These are phyloP conservation scores for Zhuliangozyma parablackwelliae DNA, from an alignment of 1,139 yeast genomes.

Conservation along the genomic window DNA sequence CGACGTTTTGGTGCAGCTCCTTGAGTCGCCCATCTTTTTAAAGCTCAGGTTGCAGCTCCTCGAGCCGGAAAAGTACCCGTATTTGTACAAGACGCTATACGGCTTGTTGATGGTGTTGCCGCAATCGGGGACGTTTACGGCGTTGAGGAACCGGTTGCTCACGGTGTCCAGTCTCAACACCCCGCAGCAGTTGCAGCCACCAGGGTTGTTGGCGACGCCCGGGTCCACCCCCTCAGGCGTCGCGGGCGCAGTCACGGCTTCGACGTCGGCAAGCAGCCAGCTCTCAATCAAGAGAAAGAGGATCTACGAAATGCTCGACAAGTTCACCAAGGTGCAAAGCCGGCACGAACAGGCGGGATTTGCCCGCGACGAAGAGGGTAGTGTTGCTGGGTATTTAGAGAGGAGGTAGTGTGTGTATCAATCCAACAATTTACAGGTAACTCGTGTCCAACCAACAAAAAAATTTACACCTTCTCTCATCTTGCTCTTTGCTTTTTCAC, in stretches of 20 bases:
- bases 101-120: slow-evolving; percentile 94
- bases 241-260: slow-evolving; percentile 7
- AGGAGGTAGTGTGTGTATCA: too few species aligned
- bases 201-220: slow-evolving; percentile 10
- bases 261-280: slow-evolving; percentile 16
- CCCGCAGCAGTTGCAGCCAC: neutral
- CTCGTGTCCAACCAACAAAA: slow-evolving; percentile 1
- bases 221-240: slow-evolving; percentile 16
- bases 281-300: slow-evolving; percentile 40
- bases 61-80: slow-evolving; percentile 82
- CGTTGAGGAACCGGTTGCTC: slow-evolving; percentile 66
- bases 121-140: slow-evolving; percentile 87
- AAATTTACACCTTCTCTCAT: neutral
- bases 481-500: neutral
- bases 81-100: slow-evolving; percentile 79
- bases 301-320: slow-evolving; percentile 53
- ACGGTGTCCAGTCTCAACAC: slow-evolving; percentile 11
- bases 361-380: neutral
- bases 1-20: slow-evolving; percentile 73
- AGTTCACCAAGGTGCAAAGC: slow-evolving; percentile 58
- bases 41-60: slow-evolving; percentile 79
- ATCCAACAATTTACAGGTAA: slow-evolving; percentile 1
- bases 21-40: slow-evolving; percentile 83
- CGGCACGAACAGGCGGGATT: slow-evolving; percentile 39
- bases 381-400: too few species aligned